A percentile compares a stretch with the other conserved stretches of the same genome.
Evolutionary conservation across 352 stramenopile genomes (phyloP).

Genomic region (Phytophthora multivora): DNA sequence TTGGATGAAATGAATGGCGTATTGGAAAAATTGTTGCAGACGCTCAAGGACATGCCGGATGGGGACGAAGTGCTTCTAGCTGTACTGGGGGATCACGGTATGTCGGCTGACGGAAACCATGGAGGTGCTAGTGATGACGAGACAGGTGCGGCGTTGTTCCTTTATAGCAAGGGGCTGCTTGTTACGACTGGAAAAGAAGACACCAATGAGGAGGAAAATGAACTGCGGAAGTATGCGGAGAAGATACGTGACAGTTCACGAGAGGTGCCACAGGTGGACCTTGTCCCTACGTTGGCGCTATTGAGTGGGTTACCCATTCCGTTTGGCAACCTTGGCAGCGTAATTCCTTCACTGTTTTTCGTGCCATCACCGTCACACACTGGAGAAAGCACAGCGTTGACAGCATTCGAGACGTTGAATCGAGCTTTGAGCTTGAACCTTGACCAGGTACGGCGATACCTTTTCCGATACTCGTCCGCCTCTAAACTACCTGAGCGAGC

Average conservation of each 20-base stretch:
- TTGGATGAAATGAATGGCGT: conserved; percentile 95
- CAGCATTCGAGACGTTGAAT: conserved; percentile 57
- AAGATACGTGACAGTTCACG: conserved; percentile 27
- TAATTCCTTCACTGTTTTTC: conserved; percentile 93
- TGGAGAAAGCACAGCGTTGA: conserved; percentile 15
- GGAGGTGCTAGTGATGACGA: conserved; percentile 96
- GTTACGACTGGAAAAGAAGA: conserved; percentile 12
- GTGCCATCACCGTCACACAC: conserved; percentile 8
- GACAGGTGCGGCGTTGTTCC: conserved; percentile 94
- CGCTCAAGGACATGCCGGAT: conserved; percentile 50
- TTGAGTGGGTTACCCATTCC: conserved; percentile 95
- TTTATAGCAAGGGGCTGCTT: conserved; percentile 77
- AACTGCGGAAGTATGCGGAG: conserved; percentile 31
- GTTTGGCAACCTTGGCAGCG: conserved; percentile 94
- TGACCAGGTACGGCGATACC: conserved; percentile 82
- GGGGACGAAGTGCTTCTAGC: conserved; percentile 89
- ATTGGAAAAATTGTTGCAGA: conserved; percentile 74
- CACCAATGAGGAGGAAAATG: conserved; percentile 6
- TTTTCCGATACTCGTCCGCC: conserved; percentile 66
- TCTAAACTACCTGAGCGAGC: conserved; percentile 67
- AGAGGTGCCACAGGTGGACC: conserved; percentile 94
- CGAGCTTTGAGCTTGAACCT: conserved; percentile 82
- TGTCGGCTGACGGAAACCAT: conserved; percentile 98
- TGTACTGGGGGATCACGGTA: conserved; percentile 98
- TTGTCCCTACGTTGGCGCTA: conserved; percentile 95